These are phyloP conservation scores for Tylopilus sp. DNA, from an alignment of 768 basidiomycete species.

Conservation along the genomic window DNA sequence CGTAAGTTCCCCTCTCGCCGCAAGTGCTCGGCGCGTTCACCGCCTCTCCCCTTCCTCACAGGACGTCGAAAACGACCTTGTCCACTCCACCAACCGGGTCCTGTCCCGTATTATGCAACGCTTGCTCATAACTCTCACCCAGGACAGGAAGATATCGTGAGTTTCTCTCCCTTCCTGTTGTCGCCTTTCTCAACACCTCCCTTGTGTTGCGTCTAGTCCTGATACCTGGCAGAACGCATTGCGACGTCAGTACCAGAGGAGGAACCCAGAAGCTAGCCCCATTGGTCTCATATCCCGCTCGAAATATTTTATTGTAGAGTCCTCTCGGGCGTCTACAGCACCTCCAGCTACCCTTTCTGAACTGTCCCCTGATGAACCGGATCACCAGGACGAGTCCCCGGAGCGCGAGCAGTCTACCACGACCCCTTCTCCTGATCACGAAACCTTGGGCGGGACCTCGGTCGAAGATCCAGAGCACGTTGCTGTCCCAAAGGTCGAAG, in stretches of 20 bases:
- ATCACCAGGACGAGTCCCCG: constrained; percentile 12
- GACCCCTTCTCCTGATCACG: constrained; percentile 3
- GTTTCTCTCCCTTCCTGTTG: constrained; percentile 29
- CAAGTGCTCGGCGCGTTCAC: background rate
- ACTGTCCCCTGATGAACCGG: constrained; percentile 2
- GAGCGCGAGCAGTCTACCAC: constrained; percentile 4
- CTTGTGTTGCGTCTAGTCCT: constrained; percentile 38
- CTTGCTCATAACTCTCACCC: constrained; percentile 68
- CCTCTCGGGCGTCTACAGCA: constrained; percentile 28
- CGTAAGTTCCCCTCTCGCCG: constrained; percentile 38
- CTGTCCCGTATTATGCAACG: constrained; percentile 74
- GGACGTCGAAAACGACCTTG: constrained; percentile 80
- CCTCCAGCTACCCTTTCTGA: constrained; percentile 14
- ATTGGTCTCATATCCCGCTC: constrained; percentile 51
- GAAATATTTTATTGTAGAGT: constrained; percentile 23
- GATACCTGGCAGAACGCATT: constrained; percentile 79
- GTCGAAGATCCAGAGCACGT: background rate
- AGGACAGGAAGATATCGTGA: constrained; percentile 78
- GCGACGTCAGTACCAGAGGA: constrained; percentile 73
- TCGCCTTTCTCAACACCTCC: constrained; percentile 18
- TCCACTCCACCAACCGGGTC: constrained; percentile 53
- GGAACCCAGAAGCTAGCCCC: constrained; percentile 67
- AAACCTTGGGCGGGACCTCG: background rate
- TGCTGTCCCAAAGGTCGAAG: constrained; percentile 19
- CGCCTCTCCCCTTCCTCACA: constrained; percentile 28